Base-by-base conservation (phyloP, 805 yeast species). In the Kodamaea neixiangensis region DNA sequence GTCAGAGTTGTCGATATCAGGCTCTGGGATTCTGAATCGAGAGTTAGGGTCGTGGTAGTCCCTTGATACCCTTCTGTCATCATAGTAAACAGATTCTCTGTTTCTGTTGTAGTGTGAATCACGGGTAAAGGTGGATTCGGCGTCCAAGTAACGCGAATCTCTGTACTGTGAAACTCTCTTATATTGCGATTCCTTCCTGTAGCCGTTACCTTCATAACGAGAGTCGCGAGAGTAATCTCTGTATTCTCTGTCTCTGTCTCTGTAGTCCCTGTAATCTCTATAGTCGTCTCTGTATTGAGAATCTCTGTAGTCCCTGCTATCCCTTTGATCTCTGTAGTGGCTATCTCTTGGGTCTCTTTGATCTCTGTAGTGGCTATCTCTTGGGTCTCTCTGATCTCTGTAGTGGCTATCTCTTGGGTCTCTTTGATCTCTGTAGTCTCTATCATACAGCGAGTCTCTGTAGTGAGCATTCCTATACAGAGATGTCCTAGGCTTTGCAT, bases 21-120 rank as follows among this genome's bases (percentile, higher is more conserved):
- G 73, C 31, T 68, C 72, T 0, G 77, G 77, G 18, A 73, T 62
- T 53, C 67, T 71, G 54, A 64, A 73, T 15, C 47, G 43, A 3
- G 49, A 40, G 43, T 47, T 53, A 41, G 55, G 51, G 44, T 50
- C 51, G 42, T 56, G 54, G 37, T 60, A 56, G 41, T 58, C 64
- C 42, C 63, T 60, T 2, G 67, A 57, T 7, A 52, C 22, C 19
- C 67, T 55, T 39, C 52, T 47, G 40, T 56, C 64, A 47, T 65
- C 15, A 69, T 69, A 11, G 72, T 68, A 19, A 66, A 65, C 38
- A 11, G 75, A 69, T 47, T 71, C 73, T 33, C 77, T 53, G 49
- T 66, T 65, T 35, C 40, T 44, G 22, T 17, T 20, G 13, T 34
- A 33, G 18, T 44, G 37, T 33, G 39, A 34, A 4, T 44, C 47